Evolutionary conservation across 2,329 filamentous ascomycete genomes (phyloP).

Genomic region (Periconia macrospinosa): DNA sequence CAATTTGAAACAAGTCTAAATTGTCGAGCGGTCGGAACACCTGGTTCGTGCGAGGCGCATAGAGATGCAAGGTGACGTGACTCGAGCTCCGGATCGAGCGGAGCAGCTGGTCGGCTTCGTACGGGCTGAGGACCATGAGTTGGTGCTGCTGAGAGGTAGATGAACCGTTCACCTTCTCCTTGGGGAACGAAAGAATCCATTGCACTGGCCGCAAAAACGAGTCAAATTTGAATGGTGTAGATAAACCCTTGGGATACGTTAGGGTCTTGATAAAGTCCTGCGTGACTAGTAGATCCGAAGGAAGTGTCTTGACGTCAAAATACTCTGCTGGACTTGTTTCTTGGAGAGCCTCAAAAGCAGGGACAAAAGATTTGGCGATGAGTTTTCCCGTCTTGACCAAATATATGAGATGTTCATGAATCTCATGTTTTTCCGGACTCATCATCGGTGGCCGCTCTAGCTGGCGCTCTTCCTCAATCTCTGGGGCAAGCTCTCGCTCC

Average conservation of each 20-base stretch:
- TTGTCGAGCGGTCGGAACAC: slow-evolving; percentile 46
- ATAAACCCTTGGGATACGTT: background rate
- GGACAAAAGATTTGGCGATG: slow-evolving; percentile 27
- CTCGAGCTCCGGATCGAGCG: slow-evolving; percentile 39
- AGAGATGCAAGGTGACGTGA: slow-evolving; percentile 53
- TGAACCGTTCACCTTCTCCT: background rate
- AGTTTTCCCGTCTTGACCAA: slow-evolving; percentile 48
- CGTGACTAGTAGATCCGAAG: slow-evolving; percentile 50
- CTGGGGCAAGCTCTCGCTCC: slow-evolving; percentile 67
- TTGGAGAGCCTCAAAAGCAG: slow-evolving; percentile 51
- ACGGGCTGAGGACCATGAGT: slow-evolving; percentile 63
- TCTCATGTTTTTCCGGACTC: slow-evolving; percentile 42
- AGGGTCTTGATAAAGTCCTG: slow-evolving; percentile 53
- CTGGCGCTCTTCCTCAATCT: slow-evolving; percentile 63
- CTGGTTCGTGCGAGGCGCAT: slow-evolving; percentile 51
- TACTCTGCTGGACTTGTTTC: slow-evolving; percentile 45
- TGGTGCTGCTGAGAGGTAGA: background rate
- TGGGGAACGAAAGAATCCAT: slow-evolving; percentile 51
- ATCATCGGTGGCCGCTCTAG: slow-evolving; percentile 52
- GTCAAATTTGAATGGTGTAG: slow-evolving; percentile 37
- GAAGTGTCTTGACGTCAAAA: slow-evolving; percentile 42
- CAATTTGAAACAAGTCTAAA: slow-evolving; percentile 50
- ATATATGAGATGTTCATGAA: slow-evolving; percentile 48
- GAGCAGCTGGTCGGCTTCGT: slow-evolving; percentile 60
- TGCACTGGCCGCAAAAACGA: slow-evolving; percentile 57